These are phyloP conservation scores for Daedalea quercina DNA, from an alignment of 768 basidiomycete genomes.

Conservation along the genomic window DNA sequence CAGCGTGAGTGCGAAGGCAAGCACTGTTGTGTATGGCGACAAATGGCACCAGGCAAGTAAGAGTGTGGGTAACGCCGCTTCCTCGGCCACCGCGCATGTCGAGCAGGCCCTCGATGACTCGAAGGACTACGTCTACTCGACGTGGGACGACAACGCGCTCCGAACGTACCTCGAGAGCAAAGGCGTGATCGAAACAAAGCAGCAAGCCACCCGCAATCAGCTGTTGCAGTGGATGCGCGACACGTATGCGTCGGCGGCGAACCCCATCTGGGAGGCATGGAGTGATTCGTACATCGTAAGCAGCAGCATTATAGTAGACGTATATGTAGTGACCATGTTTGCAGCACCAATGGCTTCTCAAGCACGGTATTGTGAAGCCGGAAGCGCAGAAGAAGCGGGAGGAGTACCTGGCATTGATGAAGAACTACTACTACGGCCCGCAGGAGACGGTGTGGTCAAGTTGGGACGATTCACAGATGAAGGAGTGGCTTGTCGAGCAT, in stretches of 20 bases:
- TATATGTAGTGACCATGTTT: conserved; percentile 34
- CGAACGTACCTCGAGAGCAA: conserved; percentile 69
- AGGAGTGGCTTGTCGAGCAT: conserved; percentile 74
- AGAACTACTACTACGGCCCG: conserved; percentile 65
- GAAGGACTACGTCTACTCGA: conserved; percentile 84
- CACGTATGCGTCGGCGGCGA: conserved; percentile 53
- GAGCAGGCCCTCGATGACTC: conserved; percentile 53
- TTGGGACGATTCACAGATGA: conserved; percentile 78
- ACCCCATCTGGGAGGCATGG: conserved; percentile 81
- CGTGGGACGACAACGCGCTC: conserved; percentile 75
- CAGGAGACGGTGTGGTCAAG: conserved; percentile 44
- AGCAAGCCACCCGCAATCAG: conserved; percentile 52
- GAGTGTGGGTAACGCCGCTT: conserved; percentile 27
- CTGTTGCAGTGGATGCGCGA: conserved; percentile 62
- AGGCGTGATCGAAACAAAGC: conserved; percentile 61
- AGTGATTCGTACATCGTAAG: conserved; percentile 75
- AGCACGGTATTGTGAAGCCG: conserved; percentile 67
- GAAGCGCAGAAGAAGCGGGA: conserved; percentile 52
- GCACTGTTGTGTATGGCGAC: conserved; percentile 36
- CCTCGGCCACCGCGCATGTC: conserved; percentile 49
- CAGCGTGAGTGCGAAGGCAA: conserved; percentile 14
- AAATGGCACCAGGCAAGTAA: conserved; percentile 36
- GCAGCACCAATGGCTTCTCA: conserved; percentile 78
- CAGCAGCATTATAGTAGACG: neutral
- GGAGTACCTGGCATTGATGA: conserved; percentile 60